Evolutionary conservation across 257 asterid genomes (phyloP).

Genomic region (Jasminum sambac): DNA sequence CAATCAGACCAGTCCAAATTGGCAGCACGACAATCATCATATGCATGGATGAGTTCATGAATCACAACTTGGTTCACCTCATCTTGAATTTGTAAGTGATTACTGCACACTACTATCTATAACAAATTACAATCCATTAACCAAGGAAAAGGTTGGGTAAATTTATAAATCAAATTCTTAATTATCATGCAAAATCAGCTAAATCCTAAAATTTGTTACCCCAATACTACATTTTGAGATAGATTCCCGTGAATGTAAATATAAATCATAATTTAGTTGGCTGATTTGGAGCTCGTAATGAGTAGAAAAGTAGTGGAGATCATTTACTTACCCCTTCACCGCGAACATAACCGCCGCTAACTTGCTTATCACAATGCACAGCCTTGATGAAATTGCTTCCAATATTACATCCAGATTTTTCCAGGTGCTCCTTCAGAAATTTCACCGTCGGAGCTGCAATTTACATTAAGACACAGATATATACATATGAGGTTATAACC

Average conservation of each 20-base stretch:
- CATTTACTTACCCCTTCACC: conserved; percentile 60
- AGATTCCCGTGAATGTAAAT: not conserved
- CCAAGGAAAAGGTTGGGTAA: not conserved
- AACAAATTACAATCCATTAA: conserved; percentile 7
- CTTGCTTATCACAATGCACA: conserved; percentile 33
- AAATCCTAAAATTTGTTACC: not conserved
- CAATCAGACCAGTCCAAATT: conserved; percentile 83
- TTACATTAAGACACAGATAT: not conserved
- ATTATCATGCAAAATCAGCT: not conserved
- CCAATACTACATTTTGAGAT: not conserved
- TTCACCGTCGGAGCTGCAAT: conserved; percentile 76
- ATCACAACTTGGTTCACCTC: conserved; percentile 86
- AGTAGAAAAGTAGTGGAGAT: not conserved
- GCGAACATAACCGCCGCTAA: conserved; percentile 59
- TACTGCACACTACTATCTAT: conserved; percentile 71
- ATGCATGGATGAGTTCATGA: conserved; percentile 96
- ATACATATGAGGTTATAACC: not conserved
- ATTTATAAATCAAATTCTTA: not conserved
- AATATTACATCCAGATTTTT: conserved; percentile 68
- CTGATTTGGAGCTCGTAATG: not conserved
- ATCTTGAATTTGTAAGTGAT: conserved; percentile 72
- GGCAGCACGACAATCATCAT: conserved; percentile 83
- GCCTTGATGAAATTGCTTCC: conserved; percentile 66
- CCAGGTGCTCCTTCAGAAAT: conserved; percentile 67
- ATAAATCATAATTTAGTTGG: not conserved